Evolutionary conservation across 2,329 filamentous ascomycete genomes (phyloP).

Genomic region (Talaromyces sp.): DNA sequence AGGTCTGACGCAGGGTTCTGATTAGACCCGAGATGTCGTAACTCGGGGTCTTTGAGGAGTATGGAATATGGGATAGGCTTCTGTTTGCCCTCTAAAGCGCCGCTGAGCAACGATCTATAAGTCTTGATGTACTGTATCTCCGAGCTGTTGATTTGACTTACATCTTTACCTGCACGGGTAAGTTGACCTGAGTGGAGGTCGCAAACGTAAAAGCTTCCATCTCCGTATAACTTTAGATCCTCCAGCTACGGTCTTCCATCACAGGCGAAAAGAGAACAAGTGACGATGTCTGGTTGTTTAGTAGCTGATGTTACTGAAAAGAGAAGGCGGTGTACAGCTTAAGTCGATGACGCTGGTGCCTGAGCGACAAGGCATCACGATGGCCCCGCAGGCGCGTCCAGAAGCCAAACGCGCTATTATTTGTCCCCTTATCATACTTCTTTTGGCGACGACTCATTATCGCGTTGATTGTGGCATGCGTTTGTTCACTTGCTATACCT

Average conservation of each 20-base stretch:
- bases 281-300: neutral
- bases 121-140: slow-evolving; percentile 10
- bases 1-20: slow-evolving; percentile 80
- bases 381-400: neutral
- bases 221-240: neutral
- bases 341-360: neutral
- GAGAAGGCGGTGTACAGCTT: neutral
- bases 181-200: slow-evolving; percentile 76
- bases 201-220: slow-evolving; percentile 98
- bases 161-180: slow-evolving; percentile 65
- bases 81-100: slow-evolving; percentile 74
- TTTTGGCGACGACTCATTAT: neutral
- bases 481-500: neutral
- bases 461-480: slow-evolving; percentile 1
- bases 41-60: slow-evolving; percentile 71
- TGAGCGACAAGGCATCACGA: neutral
- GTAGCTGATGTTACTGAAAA: neutral
- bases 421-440: neutral
- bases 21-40: slow-evolving; percentile 85
- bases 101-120: slow-evolving; percentile 46
- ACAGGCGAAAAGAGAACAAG: neutral
- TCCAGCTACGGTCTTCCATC: slow-evolving; percentile 4
- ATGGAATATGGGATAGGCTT: slow-evolving; percentile 72
- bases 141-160: slow-evolving; percentile 29
- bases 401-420: slow-evolving; percentile 1